Conservation (phyloP, 163 green algal genomes). For the Volvox carteri region DNA sequence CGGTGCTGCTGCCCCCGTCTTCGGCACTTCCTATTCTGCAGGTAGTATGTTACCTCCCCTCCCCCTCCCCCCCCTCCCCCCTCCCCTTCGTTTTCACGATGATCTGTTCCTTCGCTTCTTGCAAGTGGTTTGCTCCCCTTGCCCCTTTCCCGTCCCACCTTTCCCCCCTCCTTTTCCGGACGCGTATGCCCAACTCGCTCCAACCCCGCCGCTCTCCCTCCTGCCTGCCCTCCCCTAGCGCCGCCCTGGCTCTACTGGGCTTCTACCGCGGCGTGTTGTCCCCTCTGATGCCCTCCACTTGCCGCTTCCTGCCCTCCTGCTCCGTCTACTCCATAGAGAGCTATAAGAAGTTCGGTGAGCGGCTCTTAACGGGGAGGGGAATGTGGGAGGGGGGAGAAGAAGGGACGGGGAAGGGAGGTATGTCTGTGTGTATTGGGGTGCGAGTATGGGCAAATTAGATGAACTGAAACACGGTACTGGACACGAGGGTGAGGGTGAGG, state of each 20-base stretch:
- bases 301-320: conserved; percentile 87
- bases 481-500: too few relatives aligned
- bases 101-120: too few relatives aligned
- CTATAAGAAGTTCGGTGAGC: conserved; percentile 81
- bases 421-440: neutral
- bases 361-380: neutral
- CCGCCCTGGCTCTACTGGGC: conserved; percentile 71
- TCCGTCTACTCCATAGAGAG: conserved; percentile 83
- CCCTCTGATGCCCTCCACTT: conserved; percentile 84
- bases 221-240: conserved; percentile 16
- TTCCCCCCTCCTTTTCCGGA: too few relatives aligned
- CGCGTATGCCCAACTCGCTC: too few relatives aligned
- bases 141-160: neutral
- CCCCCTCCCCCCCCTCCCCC: too few relatives aligned
- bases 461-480: too few relatives aligned
- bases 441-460: too few relatives aligned
- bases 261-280: conserved; percentile 87
- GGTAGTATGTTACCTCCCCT: too few relatives aligned
- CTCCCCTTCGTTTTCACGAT: too few relatives aligned
- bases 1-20: too few relatives aligned
- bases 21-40: too few relatives aligned
- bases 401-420: neutral
- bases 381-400: neutral
- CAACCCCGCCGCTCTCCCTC: neutral
- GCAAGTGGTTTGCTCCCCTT: neutral